A percentile compares a stretch with the other conserved stretches of the same genome.
These are phyloP conservation scores for Serendipita sp. DNA, from an alignment of 768 basidiomycete genomes.

Conservation along the genomic window DNA sequence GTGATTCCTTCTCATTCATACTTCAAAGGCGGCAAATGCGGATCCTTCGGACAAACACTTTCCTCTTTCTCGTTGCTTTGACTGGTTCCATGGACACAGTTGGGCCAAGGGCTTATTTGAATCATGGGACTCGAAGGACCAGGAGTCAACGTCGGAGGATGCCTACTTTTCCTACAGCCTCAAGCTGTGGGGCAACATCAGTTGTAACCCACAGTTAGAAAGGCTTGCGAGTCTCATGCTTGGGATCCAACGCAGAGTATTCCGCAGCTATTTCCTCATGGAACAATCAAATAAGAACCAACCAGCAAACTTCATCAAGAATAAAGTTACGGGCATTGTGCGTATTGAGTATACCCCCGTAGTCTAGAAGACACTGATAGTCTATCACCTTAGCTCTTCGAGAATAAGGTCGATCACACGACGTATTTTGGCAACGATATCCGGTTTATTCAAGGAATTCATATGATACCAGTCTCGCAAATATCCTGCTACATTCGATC, in stretches of 20 bases:
- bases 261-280: conserved; percentile 1
- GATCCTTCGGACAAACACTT: conserved; percentile 6
- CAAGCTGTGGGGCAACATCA: conserved; percentile 1
- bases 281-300: conserved; percentile 4
- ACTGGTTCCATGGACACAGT: conserved; percentile 8
- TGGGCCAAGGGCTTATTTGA: conserved; percentile 10
- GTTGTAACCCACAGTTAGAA: background rate
- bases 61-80: conserved; percentile 7
- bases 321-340: conserved; percentile 6
- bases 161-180: conserved; percentile 6
- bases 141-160: conserved; percentile 8
- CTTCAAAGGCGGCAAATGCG: background rate
- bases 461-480: conserved; percentile 8
- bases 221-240: background rate
- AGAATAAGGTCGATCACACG: conserved; percentile 9
- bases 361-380: too few relatives aligned
- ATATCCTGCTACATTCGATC: background rate
- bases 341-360: background rate
- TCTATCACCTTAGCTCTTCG: background rate
- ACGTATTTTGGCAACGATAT: conserved; percentile 8
- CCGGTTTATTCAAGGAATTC: conserved; percentile 9
- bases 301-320: conserved; percentile 3
- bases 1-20: background rate
- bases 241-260: background rate
- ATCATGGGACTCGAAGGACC: conserved; percentile 8